Evolutionary conservation across 2,329 filamentous ascomycete species (phyloP), one percentile per base, ranked within the genome.

Genomic region (Pseudogymnoascus sp.): DNA sequence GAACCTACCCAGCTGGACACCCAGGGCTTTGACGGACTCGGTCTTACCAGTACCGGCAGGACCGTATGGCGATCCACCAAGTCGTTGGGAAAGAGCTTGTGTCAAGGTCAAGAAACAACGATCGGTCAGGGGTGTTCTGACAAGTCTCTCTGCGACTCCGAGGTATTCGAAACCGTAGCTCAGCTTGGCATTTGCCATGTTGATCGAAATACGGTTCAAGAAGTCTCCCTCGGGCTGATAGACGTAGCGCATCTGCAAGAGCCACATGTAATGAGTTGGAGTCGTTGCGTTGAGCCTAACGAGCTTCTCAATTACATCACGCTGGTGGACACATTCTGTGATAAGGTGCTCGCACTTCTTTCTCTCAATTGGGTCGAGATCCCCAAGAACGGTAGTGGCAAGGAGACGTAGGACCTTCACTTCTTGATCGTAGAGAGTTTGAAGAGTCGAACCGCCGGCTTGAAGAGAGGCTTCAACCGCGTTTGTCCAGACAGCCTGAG

Each of bases 261-360:
- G 85, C 95, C 95, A 99, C 68, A 96, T 78, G 73, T 96, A 92
- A 73, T 99, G 90, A 16, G 84, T 88, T 14, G 91, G 81, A 7
- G 87, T 86, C 61, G 81, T 85, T 26, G 95, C 95, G 64, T 88
- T 88, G 54, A 85, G 81, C 54, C 88, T 83, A 59, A 93, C 83
- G 26, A 99, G 85, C 75, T 91, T 96, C 72, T 93, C 89, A 67
- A 97, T 95, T 16, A 89, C 85, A 75, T 99, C 95, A 66, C 95
- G 89, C 76, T 99, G 96, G 74, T 99, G 95, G 12, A 99, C 95
- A 73, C 95, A 97, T 75, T 99, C 96, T 0, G 96, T 99, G 73
- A 99, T 99, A 68, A 99, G 84, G 76, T 97, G 93, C 75, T 99
- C 95, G 76, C 93, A 99, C 79, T 96, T 97, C 82, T 96, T 96